Base-by-base conservation (phyloP, 257 asterid species). In the Verbena officinalis region DNA sequence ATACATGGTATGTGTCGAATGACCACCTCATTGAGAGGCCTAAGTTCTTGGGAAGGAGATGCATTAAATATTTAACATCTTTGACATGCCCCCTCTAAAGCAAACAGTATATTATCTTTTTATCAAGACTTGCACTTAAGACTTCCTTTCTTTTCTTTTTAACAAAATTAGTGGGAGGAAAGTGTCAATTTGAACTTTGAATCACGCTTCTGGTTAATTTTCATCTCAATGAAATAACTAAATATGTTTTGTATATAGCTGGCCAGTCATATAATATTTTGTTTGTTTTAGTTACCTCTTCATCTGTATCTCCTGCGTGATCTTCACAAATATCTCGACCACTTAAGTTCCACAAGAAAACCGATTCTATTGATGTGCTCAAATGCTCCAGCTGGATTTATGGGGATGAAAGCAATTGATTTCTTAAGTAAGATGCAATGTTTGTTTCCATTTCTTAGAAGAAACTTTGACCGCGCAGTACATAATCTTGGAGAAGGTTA, bases 261-360 rank as follows among this genome's bases (percentile, higher is more conserved):
- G 13, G 39, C 43, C 7, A 30, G 42, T 64, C n/a, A n/a, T n/a
- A 54, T 34, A 69, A 56, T 50, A 53, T 30, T 67, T 53, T 74
- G 45, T 44, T 73, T 64, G 51, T 75, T 56, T 72, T 69, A 90
- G 97, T 79, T 87, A 73, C 95, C 91, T 19, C 90, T 90, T 72
- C 85, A 82, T 80, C 82, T 87, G 58, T 85, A 87, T 82, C 81
- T 90, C 73, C 75, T 85, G 70, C 83, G 89, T 58, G 95, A 90
- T 79, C 91, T 87, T 67, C 82, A 80, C 81, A 82, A 76, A 75
- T 85, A 85, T 81, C 79, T 90, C 85, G 90, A 80, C 62, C 67
- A 63, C 65, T 71, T 73, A 20, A 74, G 77, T 77, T 87, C 89
- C 55, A 42, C 77, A 43, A 73, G 74, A 73, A 85, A 83, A 83